A percentile compares a stretch with the other conserved stretches of the same genome.
Conservation (phyloP, 1,284 basidiomycete genomes). For the Mycosarcoma mackinlayi region DNA sequence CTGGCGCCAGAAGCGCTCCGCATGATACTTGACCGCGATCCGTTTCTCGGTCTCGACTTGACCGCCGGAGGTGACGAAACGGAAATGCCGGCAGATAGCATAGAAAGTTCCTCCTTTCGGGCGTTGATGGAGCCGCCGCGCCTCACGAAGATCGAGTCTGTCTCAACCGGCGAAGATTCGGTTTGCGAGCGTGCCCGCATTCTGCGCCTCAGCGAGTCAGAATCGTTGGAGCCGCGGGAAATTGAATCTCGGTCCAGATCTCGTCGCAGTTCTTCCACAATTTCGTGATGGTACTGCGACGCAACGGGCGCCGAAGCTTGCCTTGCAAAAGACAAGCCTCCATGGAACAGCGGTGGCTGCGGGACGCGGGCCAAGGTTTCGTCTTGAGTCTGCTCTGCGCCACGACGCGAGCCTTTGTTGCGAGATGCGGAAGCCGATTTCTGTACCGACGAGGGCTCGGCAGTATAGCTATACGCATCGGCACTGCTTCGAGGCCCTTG, state of each 20-base stretch:
- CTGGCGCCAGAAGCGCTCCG: constrained; percentile 21
- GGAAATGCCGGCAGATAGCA: not conserved
- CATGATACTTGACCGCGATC: constrained; percentile 36
- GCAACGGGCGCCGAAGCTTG: constrained; percentile 15
- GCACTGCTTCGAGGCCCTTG: constrained; percentile 34
- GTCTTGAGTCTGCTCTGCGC: not conserved
- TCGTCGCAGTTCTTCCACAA: constrained; percentile 13
- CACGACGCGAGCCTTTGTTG: not conserved
- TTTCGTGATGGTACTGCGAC: not conserved
- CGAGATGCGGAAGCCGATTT: not conserved
- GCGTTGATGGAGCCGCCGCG: not conserved
- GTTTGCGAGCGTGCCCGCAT: constrained; percentile 8
- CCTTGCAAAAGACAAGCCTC: constrained; percentile 7
- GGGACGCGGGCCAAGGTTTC: not conserved
- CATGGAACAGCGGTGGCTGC: constrained; percentile 6
- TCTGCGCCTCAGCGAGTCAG: constrained; percentile 20
- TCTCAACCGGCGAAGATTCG: not conserved
- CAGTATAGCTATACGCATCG: constrained; percentile 18
- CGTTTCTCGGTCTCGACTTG: constrained; percentile 14
- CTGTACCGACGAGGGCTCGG: not conserved
- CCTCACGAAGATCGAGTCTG: not conserved
- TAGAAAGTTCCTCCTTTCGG: constrained; percentile 3
- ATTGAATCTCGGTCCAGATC: constrained; percentile 24
- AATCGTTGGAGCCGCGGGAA: constrained; percentile 17
- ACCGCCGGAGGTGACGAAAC: constrained; percentile 10